Conservation (phyloP, 768 basidiomycete genomes). For the Cystoderma amianthinum region DNA sequence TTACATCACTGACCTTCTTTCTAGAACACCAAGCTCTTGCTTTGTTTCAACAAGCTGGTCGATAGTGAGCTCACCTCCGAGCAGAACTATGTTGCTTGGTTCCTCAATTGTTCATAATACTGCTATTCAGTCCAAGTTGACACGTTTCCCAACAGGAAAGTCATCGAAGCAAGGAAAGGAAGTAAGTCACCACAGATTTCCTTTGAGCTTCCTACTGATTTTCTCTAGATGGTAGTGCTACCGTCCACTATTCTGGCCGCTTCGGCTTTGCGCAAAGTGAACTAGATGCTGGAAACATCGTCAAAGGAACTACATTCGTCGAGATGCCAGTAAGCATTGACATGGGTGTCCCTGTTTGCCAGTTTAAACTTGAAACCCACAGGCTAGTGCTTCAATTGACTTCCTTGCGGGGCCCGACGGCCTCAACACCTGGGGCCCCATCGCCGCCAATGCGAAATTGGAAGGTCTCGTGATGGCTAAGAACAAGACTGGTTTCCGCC, state of each 20-base stretch:
- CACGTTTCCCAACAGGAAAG: neutral
- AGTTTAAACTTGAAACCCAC: too few relatives aligned
- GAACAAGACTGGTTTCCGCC: neutral
- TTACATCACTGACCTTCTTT: neutral
- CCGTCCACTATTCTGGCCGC: constrained; percentile 1
- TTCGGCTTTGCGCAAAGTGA: neutral
- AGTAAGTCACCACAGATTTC: neutral
- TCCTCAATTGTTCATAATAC: neutral
- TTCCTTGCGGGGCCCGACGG: neutral
- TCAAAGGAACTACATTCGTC: neutral
- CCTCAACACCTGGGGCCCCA: neutral
- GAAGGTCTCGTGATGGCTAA: neutral
- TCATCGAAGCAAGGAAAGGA: constrained; percentile 1
- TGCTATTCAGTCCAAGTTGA: too few relatives aligned
- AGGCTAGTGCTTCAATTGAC: neutral
- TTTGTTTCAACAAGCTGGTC: constrained; percentile 1
- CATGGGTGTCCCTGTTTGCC: too few relatives aligned
- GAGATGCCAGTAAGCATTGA: neutral
- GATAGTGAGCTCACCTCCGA: constrained; percentile 1
- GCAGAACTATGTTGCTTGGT: constrained; percentile 1
- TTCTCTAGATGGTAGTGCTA: neutral
- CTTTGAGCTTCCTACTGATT: neutral
- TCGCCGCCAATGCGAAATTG: neutral
- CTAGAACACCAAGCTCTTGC: neutral
- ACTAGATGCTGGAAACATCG: neutral